Conservation (phyloP, 768 basidiomycete species). For the Podaxis pistillaris region DNA sequence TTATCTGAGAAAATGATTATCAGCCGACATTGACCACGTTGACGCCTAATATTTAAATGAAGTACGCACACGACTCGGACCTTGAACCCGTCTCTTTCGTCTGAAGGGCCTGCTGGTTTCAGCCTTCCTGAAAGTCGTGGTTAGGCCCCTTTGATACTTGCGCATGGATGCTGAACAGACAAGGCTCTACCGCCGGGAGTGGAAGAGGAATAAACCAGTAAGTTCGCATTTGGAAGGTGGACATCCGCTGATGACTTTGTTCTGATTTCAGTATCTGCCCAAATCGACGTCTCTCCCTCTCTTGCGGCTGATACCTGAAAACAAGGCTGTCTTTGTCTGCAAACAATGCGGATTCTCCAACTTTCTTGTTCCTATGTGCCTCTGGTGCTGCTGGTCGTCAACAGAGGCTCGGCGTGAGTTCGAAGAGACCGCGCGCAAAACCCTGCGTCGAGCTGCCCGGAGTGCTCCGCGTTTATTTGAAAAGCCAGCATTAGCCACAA, state of each 20-base stretch:
- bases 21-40: background rate
- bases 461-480: conserved; percentile 9
- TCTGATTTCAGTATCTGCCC: background rate
- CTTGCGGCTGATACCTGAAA: conserved; percentile 3
- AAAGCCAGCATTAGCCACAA: background rate
- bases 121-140: background rate
- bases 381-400: conserved; percentile 10
- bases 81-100: background rate
- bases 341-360: conserved; percentile 11
- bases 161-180: background rate
- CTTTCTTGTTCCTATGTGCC: background rate
- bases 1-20: background rate
- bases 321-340: conserved; percentile 4
- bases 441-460: background rate
- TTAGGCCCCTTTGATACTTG: background rate
- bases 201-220: conserved; percentile 9
- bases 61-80: background rate
- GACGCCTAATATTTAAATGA: background rate
- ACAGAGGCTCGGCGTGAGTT: conserved; percentile 2
- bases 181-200: conserved; percentile 7
- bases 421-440: background rate
- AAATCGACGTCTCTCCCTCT: conserved; percentile 11
- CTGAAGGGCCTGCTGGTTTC: conserved; percentile 4
- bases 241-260: background rate
- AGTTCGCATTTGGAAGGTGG: background rate